These are phyloP conservation scores for Pyricularia pennisetigena DNA, from an alignment of 2,329 filamentous ascomycete species.

Conservation along the genomic window DNA sequence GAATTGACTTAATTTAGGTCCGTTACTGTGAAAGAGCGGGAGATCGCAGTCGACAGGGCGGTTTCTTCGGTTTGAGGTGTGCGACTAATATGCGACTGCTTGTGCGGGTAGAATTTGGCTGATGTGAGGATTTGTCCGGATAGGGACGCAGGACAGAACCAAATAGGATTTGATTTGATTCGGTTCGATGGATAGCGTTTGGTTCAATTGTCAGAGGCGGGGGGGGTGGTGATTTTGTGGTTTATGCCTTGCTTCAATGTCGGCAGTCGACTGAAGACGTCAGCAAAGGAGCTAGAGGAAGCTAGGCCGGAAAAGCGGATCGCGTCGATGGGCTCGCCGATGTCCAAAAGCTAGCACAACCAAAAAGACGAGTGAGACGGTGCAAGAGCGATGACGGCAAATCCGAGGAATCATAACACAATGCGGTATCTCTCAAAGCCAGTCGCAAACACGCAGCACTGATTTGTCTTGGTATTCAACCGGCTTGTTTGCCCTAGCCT, in stretches of 20 bases:
- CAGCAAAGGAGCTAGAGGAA: not conserved
- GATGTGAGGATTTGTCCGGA: not conserved
- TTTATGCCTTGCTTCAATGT: not conserved
- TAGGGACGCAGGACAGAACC: not conserved
- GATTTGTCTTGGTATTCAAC: not conserved
- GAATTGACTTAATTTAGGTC: not conserved
- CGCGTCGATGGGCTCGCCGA: not conserved
- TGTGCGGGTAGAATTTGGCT: not conserved
- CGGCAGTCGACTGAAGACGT: not conserved
- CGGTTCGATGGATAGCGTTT: not conserved
- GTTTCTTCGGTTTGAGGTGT: not conserved
- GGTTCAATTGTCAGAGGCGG: not conserved
- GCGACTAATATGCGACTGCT: not conserved
- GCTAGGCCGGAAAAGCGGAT: conserved; percentile 1
- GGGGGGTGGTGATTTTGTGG: not conserved
- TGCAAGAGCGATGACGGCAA: not conserved
- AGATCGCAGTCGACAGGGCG: not conserved
- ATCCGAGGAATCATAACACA: not conserved
- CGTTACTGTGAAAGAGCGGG: not conserved
- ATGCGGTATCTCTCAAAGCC: not conserved
- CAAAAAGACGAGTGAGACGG: not conserved
- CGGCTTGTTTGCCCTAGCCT: not conserved
- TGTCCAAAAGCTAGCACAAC: not conserved
- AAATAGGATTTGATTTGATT: not conserved
- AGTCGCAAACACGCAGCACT: not conserved